Percentiles rank a stretch among this genome's conserved stretches.
These are phyloP conservation scores for Orbilia ellipsospora DNA, from an alignment of 2,329 filamentous ascomycete species.

Conservation along the genomic window DNA sequence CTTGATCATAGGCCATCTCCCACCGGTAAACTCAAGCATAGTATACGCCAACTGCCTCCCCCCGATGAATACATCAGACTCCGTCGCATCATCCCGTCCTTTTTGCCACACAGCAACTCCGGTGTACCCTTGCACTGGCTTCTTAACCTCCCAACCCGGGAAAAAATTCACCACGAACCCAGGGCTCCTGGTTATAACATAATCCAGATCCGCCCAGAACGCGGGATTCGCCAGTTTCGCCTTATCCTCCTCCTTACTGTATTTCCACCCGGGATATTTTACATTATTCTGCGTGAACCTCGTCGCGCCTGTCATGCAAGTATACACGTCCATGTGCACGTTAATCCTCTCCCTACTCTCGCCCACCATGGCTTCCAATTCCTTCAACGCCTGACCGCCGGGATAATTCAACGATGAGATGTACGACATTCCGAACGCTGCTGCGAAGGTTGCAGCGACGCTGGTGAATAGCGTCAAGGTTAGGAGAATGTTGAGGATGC, in stretches of 20 bases:
- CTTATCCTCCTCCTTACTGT: constrained; percentile 74
- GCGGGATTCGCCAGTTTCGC: constrained; percentile 64
- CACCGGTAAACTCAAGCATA: constrained; percentile 14
- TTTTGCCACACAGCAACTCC: constrained; percentile 20
- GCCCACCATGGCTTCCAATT: constrained; percentile 41
- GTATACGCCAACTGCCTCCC: constrained; percentile 15
- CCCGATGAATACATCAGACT: constrained; percentile 34
- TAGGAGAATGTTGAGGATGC: constrained; percentile 66
- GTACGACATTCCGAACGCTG: constrained; percentile 75
- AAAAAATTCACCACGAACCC: constrained; percentile 24
- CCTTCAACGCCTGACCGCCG: constrained; percentile 78
- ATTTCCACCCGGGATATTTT: constrained; percentile 59
- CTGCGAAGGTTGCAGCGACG: constrained; percentile 63
- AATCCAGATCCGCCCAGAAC: constrained; percentile 75
- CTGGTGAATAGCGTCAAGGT: constrained; percentile 71
- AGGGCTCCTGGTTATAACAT: constrained; percentile 61
- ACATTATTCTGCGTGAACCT: constrained; percentile 70
- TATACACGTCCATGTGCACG: constrained; percentile 74
- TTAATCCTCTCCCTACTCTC: constrained; percentile 65
- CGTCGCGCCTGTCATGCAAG: constrained; percentile 77
- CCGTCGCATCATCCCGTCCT: constrained; percentile 4
- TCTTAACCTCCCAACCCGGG: constrained; percentile 42
- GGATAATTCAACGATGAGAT: constrained; percentile 93
- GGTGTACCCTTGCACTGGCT: constrained; percentile 24
- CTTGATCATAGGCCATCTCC: constrained; percentile 43